phyloP scores from a whole-genome alignment of 2,329 filamentous ascomycete species.

The Akanthomyces muscarius region DNA sequence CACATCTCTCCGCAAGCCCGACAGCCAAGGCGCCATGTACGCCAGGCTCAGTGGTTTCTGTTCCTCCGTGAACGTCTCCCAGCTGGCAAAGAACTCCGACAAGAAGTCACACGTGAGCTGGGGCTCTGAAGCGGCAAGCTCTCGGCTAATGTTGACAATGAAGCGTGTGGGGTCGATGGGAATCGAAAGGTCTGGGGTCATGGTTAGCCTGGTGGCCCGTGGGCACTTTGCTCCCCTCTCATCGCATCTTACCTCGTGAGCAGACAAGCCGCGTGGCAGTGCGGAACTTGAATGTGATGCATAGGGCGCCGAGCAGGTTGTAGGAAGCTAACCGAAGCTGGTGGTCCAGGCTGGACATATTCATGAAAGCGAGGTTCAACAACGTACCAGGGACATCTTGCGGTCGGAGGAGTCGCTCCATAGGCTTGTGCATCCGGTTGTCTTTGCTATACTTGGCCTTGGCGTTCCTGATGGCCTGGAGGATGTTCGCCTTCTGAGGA shows the following conservation, averaged over 20 bases:
- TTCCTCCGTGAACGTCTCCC: constrained; percentile 65
- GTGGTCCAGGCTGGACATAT: constrained; percentile 59
- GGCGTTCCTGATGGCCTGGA: constrained; percentile 59
- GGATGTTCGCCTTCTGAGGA: constrained; percentile 57
- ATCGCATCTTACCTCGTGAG: constrained; percentile 50
- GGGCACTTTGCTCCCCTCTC: neutral
- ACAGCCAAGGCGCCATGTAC: constrained; percentile 68
- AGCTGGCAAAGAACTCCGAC: constrained; percentile 70
- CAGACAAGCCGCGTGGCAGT: constrained; percentile 58
- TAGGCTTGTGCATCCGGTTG: constrained; percentile 54
- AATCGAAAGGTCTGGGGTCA: constrained; percentile 53
- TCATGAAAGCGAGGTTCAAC: constrained; percentile 63
- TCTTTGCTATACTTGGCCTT: constrained; percentile 65
- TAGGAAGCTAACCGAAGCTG: constrained; percentile 61
- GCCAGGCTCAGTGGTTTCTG: constrained; percentile 63
- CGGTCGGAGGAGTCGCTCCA: constrained; percentile 62
- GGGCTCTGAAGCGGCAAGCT: constrained; percentile 59
- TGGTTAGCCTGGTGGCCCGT: neutral
- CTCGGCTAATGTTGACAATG: constrained; percentile 61
- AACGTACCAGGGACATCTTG: constrained; percentile 68
- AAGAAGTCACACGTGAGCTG: constrained; percentile 66
- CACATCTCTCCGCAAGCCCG: constrained; percentile 56
- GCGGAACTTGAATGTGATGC: constrained; percentile 63
- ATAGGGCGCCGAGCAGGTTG: constrained; percentile 63
- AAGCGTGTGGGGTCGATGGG: constrained; percentile 61